Conservation (phyloP, 306 rosid genomes). For the Lablab purpureus region DNA sequence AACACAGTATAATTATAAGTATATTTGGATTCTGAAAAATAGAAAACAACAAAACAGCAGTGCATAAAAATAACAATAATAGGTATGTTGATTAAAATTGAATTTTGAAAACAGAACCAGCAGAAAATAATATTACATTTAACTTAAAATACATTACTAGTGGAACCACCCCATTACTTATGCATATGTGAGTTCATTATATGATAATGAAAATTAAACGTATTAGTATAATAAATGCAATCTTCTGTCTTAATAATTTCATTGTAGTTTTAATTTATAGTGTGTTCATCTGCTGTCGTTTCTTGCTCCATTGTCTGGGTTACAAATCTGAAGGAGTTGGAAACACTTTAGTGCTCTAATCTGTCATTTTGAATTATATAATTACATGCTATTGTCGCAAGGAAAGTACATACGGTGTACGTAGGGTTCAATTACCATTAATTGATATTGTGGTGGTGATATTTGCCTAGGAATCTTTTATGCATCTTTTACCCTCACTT, state of each 20-base stretch:
- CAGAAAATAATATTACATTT: conserved; percentile 20
- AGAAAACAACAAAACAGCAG: not conserved
- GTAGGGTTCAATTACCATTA: conserved; percentile 20
- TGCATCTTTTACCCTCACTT: not conserved
- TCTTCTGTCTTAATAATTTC: conserved; percentile 20
- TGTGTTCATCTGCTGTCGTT: conserved; percentile 39
- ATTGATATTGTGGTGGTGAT: conserved; percentile 15
- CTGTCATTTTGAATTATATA: conserved; percentile 46
- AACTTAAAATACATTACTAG: too few relatives aligned
- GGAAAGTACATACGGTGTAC: conserved; percentile 47
- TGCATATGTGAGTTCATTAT: too few relatives aligned
- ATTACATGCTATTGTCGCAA: conserved; percentile 42
- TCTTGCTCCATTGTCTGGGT: conserved; percentile 51
- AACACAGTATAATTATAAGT: not conserved
- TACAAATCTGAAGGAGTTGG: conserved; percentile 49
- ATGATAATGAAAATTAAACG: too few relatives aligned
- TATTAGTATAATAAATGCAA: conserved; percentile 37
- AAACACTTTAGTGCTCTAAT: conserved; percentile 44
- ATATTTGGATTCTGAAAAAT: not conserved
- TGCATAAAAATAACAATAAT: not conserved
- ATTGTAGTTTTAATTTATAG: conserved; percentile 18
- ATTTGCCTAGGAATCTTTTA: conserved; percentile 33
- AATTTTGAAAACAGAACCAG: conserved; percentile 26
- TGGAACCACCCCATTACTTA: too few relatives aligned
- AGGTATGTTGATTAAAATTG: conserved; percentile 8